These are phyloP conservation scores for Kodamaea leandrae DNA, from an alignment of 805 yeast species.

Conservation along the genomic window DNA sequence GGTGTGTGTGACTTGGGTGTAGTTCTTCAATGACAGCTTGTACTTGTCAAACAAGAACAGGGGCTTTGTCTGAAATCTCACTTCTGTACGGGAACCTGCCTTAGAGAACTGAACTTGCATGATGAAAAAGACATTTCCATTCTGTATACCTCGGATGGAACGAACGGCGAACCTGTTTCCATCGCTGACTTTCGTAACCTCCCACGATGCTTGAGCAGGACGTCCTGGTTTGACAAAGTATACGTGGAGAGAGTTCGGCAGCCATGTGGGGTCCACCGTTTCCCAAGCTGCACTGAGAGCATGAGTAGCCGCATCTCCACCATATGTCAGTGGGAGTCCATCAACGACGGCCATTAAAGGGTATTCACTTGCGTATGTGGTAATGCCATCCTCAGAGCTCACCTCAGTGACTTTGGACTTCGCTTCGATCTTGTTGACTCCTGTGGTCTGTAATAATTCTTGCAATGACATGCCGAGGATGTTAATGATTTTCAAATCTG, in stretches of 20 bases:
- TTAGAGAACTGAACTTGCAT: slow-evolving; percentile 20
- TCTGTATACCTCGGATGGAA: slow-evolving; percentile 23
- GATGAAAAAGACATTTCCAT: slow-evolving; percentile 19
- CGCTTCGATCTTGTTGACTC: slow-evolving; percentile 11
- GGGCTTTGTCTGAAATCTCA: slow-evolving; percentile 12
- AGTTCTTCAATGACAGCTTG: slow-evolving; percentile 11
- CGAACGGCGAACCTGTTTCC: slow-evolving; percentile 26
- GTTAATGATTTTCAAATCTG: not conserved
- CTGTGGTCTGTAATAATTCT: slow-evolving; percentile 5
- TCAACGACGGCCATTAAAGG: slow-evolving; percentile 22
- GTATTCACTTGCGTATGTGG: slow-evolving; percentile 19
- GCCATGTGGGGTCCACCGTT: slow-evolving; percentile 20
- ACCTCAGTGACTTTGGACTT: slow-evolving; percentile 8
- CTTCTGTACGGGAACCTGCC: not conserved
- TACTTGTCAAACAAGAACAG: slow-evolving; percentile 11
- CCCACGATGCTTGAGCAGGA: slow-evolving; percentile 23
- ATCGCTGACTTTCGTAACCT: slow-evolving; percentile 20
- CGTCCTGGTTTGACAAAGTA: slow-evolving; percentile 29
- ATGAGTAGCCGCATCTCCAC: slow-evolving; percentile 29
- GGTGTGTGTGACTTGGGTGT: slow-evolving; percentile 23
- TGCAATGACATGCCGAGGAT: slow-evolving; percentile 5
- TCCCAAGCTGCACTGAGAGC: slow-evolving; percentile 28
- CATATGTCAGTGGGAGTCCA: slow-evolving; percentile 25
- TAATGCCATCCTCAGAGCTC: slow-evolving; percentile 11
- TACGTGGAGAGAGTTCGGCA: slow-evolving; percentile 26